phyloP scores from a whole-genome alignment of 768 basidiomycete species.

The Psilocybe azurescens region DNA sequence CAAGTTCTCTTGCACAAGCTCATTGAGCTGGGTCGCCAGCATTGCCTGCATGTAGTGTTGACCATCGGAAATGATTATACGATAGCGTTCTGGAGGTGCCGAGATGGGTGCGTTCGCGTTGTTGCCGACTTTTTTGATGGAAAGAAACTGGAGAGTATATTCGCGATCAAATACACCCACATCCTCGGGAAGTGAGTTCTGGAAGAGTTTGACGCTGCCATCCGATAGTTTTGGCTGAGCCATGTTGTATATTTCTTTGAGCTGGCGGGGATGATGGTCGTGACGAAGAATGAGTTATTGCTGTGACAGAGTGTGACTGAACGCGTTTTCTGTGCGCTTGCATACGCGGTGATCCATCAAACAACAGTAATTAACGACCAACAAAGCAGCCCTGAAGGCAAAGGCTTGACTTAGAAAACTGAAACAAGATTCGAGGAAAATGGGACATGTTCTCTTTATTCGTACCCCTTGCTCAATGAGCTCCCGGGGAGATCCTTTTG shows the following conservation, averaged over 20 bases:
- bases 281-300: slow-evolving; percentile 24
- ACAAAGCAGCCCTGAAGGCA: neutral
- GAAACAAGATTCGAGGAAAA: neutral
- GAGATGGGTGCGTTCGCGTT: slow-evolving; percentile 28
- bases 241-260: slow-evolving; percentile 28
- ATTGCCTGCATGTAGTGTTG: slow-evolving; percentile 87
- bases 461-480: neutral
- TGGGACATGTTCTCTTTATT: neutral
- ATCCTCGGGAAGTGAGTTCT: slow-evolving; percentile 49
- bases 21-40: slow-evolving; percentile 92
- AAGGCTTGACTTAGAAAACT: neutral
- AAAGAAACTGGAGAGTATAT: slow-evolving; percentile 79
- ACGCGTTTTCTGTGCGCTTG: slow-evolving; percentile 21
- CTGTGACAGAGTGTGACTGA: slow-evolving; percentile 30
- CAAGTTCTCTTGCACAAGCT: slow-evolving; percentile 64
- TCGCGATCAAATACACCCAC: slow-evolving; percentile 44
- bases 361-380: slow-evolving; percentile 1
- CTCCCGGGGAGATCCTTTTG: slow-evolving; percentile 10
- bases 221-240: slow-evolving; percentile 53
- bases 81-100: slow-evolving; percentile 56
- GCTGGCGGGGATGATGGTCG: slow-evolving; percentile 18
- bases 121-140: slow-evolving; percentile 74
- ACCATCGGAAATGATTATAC: slow-evolving; percentile 92
- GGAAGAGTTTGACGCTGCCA: slow-evolving; percentile 60
- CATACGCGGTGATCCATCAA: neutral